Percentiles rank a stretch among this genome's conserved stretches.
Conservation (phyloP, 257 asterid species). For the Capsicum chinense region DNA sequence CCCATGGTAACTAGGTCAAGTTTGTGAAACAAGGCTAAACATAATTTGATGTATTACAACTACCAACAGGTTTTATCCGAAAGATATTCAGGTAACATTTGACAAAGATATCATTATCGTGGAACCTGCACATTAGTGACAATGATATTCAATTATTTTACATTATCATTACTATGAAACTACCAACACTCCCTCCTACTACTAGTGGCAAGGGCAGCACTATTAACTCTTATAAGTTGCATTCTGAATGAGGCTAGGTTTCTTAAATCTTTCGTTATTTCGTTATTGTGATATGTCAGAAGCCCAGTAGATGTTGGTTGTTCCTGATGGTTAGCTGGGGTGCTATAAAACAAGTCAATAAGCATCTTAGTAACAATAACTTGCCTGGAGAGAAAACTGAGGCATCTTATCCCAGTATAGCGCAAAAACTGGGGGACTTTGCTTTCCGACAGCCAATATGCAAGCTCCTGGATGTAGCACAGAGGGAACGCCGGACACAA, state of each 20-base stretch:
- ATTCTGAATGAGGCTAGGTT: not conserved
- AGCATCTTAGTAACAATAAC: slow-evolving; percentile 23
- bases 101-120: not conserved
- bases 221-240: not conserved
- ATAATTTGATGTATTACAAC: not conserved
- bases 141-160: not conserved
- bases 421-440: slow-evolving; percentile 80
- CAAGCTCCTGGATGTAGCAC: slow-evolving; percentile 96
- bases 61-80: not conserved
- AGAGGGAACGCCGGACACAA: slow-evolving; percentile 78
- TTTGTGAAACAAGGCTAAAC: not conserved
- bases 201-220: not conserved
- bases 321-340: not conserved
- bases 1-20: not conserved
- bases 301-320: not conserved
- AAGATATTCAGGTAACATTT: not conserved
- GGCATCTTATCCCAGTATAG: slow-evolving; percentile 91
- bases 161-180: not conserved
- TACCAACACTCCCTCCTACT: not conserved
- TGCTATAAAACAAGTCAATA: not conserved
- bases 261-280: not conserved
- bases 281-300: slow-evolving; percentile 2
- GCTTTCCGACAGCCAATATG: slow-evolving; percentile 85
- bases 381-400: slow-evolving; percentile 95
- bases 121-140: not conserved